These are phyloP conservation scores for Solanum pennellii DNA, from an alignment of 257 asterid genomes.

Conservation along the genomic window DNA sequence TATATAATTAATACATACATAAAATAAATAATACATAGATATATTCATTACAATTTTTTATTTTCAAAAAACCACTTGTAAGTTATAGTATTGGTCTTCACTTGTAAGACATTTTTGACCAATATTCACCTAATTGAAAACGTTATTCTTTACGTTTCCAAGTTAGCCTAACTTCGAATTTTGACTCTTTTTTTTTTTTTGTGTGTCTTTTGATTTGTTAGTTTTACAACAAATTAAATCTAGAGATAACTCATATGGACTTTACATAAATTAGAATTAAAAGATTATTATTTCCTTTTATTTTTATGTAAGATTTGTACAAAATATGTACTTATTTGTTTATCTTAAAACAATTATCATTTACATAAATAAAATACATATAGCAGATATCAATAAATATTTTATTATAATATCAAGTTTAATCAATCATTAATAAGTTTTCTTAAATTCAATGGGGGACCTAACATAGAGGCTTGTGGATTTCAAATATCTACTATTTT, in stretches of 20 bases:
- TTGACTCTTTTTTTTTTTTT: background rate
- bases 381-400: background rate
- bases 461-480: background rate
- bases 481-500: background rate
- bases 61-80: background rate
- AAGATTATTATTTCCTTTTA: background rate
- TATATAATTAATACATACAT: no score
- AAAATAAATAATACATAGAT: no score
- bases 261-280: background rate
- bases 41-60: background rate
- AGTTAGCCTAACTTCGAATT: background rate
- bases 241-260: background rate
- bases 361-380: background rate
- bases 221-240: background rate
- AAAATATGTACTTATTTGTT: background rate
- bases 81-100: background rate
- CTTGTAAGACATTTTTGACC: background rate
- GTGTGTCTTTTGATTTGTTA: background rate
- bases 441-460: background rate
- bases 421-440: background rate
- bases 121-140: background rate
- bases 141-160: background rate
- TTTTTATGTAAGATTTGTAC: background rate
- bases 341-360: background rate
- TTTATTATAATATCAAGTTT: background rate